These are phyloP conservation scores for Sarocladium kiliense DNA, from an alignment of 2,329 filamentous ascomycete species.

Conservation along the genomic window DNA sequence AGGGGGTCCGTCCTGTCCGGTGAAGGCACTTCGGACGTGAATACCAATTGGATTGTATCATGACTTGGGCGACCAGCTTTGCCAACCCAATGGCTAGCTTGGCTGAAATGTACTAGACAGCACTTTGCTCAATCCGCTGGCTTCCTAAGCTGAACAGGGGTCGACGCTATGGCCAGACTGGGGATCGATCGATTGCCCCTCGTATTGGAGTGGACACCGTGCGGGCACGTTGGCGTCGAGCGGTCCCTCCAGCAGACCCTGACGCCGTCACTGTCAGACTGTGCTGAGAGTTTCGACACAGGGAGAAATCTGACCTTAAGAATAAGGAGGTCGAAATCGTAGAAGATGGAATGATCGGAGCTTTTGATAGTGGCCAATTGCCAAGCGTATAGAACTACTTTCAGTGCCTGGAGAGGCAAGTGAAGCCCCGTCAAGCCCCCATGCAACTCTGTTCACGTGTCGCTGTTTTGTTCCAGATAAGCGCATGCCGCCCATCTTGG, in stretches of 20 bases:
- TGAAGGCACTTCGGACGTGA: too few relatives aligned
- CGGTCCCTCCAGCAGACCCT: conserved; percentile 4
- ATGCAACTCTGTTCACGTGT: neutral
- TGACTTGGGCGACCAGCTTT: too few relatives aligned
- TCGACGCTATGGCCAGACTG: conserved; percentile 5
- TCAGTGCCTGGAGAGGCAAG: neutral
- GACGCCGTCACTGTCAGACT: neutral
- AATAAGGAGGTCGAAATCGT: too few relatives aligned
- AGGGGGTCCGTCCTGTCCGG: too few relatives aligned
- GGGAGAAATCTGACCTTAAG: neutral
- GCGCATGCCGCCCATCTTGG: neutral
- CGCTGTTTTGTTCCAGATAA: neutral
- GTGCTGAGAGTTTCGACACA: neutral
- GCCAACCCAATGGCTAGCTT: too few relatives aligned
- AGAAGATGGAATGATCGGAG: neutral
- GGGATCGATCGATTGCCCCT: conserved; percentile 8
- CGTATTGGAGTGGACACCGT: conserved; percentile 6
- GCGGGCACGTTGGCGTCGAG: conserved; percentile 1
- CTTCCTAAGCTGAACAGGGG: neutral
- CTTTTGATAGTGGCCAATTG: neutral
- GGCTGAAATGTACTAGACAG: too few relatives aligned
- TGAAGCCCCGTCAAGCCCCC: neutral
- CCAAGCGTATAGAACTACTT: neutral
- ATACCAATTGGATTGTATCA: too few relatives aligned
- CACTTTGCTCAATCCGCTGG: too few relatives aligned